These are phyloP conservation scores for Phytophthora citricola DNA, from an alignment of 352 stramenopile genomes.

Conservation along the genomic window DNA sequence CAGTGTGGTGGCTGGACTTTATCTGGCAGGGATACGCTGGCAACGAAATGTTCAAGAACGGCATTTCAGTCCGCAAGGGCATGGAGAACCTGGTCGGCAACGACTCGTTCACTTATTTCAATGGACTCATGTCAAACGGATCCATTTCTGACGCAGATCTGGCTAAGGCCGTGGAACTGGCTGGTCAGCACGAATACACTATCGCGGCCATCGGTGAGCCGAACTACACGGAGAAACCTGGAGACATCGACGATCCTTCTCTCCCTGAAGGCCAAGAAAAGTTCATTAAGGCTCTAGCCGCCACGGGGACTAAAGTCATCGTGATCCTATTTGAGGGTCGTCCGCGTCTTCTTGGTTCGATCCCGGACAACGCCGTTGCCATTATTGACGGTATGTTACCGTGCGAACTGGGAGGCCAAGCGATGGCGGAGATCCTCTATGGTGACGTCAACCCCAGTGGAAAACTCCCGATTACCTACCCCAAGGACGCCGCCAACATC, in stretches of 20 bases:
- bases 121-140: conserved; percentile 42
- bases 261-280: conserved; percentile 63
- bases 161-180: not conserved
- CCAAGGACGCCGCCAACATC: conserved; percentile 56
- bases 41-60: conserved; percentile 57
- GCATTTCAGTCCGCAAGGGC: conserved; percentile 45
- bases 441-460: conserved; percentile 80
- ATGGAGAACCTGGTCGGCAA: conserved; percentile 30
- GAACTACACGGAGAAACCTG: conserved; percentile 50
- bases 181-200: conserved; percentile 44
- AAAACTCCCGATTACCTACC: conserved; percentile 83
- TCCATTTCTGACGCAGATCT: not conserved
- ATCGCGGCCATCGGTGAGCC: conserved; percentile 75
- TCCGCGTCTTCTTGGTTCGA: conserved; percentile 68
- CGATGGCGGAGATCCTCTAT: conserved; percentile 82
- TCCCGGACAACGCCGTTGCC: conserved; percentile 55
- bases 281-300: conserved; percentile 63
- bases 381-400: conserved; percentile 78
- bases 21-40: conserved; percentile 76
- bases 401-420: conserved; percentile 72
- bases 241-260: conserved; percentile 75
- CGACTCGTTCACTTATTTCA: conserved; percentile 51
- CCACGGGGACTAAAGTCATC: conserved; percentile 74
- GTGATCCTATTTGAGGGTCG: conserved; percentile 76
- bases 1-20: conserved; percentile 77